Conservation (phyloP, 306 rosid genomes). For the Trifolium subterraneum region DNA sequence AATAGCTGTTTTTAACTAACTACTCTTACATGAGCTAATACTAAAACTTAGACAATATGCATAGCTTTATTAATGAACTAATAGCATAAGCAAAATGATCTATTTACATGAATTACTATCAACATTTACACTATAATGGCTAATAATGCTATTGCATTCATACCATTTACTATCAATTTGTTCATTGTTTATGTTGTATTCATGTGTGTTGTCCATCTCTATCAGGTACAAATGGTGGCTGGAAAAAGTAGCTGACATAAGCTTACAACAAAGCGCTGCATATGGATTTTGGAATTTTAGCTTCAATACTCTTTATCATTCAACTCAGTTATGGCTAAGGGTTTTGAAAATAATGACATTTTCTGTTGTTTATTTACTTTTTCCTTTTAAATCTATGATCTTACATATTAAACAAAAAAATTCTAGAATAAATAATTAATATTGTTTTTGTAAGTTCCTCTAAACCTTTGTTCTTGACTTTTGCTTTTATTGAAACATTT, state of each 20-base stretch:
- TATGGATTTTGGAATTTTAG: constrained; percentile 87
- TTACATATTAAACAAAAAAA: constrained; percentile 3
- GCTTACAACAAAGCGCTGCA: constrained; percentile 90
- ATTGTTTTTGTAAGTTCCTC: no score
- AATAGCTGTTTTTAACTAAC: no score
- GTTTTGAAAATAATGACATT: constrained; percentile 17
- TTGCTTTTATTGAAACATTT: constrained; percentile 38
- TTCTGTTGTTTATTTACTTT: neutral
- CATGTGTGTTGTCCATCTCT: constrained; percentile 30
- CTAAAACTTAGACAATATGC: no score
- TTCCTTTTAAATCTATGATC: constrained; percentile 24
- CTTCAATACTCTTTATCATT: constrained; percentile 88
- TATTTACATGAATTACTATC: no score
- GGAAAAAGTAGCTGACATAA: constrained; percentile 79
- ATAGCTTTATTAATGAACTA: no score
- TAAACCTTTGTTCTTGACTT: constrained; percentile 44
- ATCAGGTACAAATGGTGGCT: constrained; percentile 85
- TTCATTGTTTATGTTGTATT: constrained; percentile 36
- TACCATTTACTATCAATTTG: constrained; percentile 19
- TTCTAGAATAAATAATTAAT: no score
- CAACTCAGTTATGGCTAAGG: constrained; percentile 73
- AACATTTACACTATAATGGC: no score
- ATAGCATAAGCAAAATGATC: no score
- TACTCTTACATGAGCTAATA: no score
- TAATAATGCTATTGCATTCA: constrained; percentile 33